Base-by-base conservation (phyloP, 148 eudicot species). In the Vaccinium vitisidaea region DNA sequence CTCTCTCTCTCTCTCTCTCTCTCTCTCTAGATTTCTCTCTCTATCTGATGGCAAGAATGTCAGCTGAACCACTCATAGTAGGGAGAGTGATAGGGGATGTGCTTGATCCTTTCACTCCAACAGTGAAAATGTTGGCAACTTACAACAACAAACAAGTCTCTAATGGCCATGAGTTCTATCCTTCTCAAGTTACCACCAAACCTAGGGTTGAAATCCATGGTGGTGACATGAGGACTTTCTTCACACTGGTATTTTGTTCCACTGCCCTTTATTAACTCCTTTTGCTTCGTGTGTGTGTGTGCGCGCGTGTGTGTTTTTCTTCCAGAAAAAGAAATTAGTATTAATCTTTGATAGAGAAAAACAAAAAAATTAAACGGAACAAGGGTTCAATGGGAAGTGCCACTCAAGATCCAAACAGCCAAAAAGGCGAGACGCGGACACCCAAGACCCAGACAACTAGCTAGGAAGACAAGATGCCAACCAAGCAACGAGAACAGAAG, bases 21-120 rank as follows among this genome's bases (percentile, higher is more conserved):
- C 36, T 85, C 15, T 76, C 30, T 84, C 25, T 7, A 18, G n/a
- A 6, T 59, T 9, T 63, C 86, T 53, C 58, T 53, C 78, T 74
- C 58, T 85, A 5, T 39, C n/a, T 83, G 83, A 92, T 90, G 92
- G 88, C 92, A 83, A 89, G 86, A 32, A 81, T 76, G 70, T 78
- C 86, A 6, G 39, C 43, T 69, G 95, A 94, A 39, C 95, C 98
- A 13, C 91, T 96, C 7, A 75, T 87, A 27, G 83, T 96, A 39
- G 98, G 96, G 49, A 84, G 96, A 86, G 96, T 96, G 63, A 88
- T 96, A 18, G 98, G 98, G 50, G 98, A 96, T 84, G 98, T 94
- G 63, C 88, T 96, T 7, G 98, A 96, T 77, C 74, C 54, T 13
- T 94, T 96, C 91, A 83, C 75, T 14, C 95, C 95, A 52, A 87